Evolutionary conservation across 208 protist genomes (phyloP).

Genomic region (Crithidia bombi): DNA sequence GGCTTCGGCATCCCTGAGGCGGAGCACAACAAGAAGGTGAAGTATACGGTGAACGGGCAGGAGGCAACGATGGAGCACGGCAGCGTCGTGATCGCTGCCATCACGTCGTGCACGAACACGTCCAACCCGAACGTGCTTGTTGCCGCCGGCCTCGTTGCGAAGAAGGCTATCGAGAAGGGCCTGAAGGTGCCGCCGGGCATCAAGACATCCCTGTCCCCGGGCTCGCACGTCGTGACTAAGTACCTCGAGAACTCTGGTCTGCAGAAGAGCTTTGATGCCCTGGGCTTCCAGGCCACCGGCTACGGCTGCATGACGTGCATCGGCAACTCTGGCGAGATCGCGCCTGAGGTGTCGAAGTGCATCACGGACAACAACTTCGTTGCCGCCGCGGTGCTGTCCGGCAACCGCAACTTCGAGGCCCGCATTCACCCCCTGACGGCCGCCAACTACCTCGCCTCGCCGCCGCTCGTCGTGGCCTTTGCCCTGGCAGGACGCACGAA

Average conservation of each 20-base stretch:
- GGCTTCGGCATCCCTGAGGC: slow-evolving; percentile 92
- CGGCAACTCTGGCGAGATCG: slow-evolving; percentile 95
- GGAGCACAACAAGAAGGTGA: slow-evolving; percentile 74
- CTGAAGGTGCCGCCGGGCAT: slow-evolving; percentile 90
- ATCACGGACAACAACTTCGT: slow-evolving; percentile 95
- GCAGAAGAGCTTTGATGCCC: slow-evolving; percentile 79
- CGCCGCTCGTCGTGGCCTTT: slow-evolving; percentile 96
- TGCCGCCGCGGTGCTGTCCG: slow-evolving; percentile 93
- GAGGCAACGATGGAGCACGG: slow-evolving; percentile 90
- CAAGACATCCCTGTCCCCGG: slow-evolving; percentile 96
- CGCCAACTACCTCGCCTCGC: slow-evolving; percentile 96
- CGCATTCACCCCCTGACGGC: slow-evolving; percentile 94
- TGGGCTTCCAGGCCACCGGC: slow-evolving; percentile 93
- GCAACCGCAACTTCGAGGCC: slow-evolving; percentile 98
- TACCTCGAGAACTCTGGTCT: slow-evolving; percentile 93
- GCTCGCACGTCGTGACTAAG: slow-evolving; percentile 95
- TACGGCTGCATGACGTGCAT: slow-evolving; percentile 99
- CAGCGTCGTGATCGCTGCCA: slow-evolving; percentile 95
- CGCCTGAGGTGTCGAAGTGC: slow-evolving; percentile 87
- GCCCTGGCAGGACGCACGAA: slow-evolving; percentile 94
- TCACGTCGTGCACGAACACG: slow-evolving; percentile 97
- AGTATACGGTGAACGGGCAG: slow-evolving; percentile 85
- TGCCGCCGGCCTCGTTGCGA: slow-evolving; percentile 93
- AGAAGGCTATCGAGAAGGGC: slow-evolving; percentile 93
- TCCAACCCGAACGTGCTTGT: slow-evolving; percentile 96